Base-by-base conservation (phyloP, 1,284 basidiomycete species). In the Microstroma glucosiphilum region DNA sequence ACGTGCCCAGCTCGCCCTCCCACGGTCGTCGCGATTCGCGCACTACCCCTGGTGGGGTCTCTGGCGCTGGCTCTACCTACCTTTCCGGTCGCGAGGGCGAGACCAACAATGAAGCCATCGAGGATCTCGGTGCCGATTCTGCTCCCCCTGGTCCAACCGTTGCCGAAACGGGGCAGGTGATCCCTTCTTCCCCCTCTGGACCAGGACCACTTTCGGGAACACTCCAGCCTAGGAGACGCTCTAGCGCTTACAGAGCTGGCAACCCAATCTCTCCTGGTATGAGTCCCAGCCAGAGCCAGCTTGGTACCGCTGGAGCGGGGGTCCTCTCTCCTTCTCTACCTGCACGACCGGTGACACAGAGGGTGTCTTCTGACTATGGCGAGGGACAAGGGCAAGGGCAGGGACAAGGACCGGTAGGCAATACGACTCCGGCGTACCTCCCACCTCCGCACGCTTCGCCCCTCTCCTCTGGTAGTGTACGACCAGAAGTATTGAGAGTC, bases 151-250 rank as follows among this genome's bases (percentile, higher is more conserved):
- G 51, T 25, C 51, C 51, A 2, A 54, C 51, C 2, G 21, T 54
- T 2, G 51, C 51, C 15, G 51, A 54, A 13, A 54, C 51, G 51
- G 51, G 51, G 6, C 8, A 19, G 21, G 21, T 54, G 13, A 19
- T 54, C 21, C 51, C 51, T 13, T 54, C 51, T 19, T 23, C 21
- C 17, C 51, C 51, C 51, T 23, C n/a, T 54, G 51, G 51, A 2
- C 51, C 51, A 8, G 51, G 51, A 19, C 51, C 51, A 26, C n/a
- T 54, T 13, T 23, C 21, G 7, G 51, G 51, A 6, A 54, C 51
- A 15, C 43, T 48, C 43, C 43, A 48, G 43, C 43, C 43, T 3
- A 17, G 43, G 15, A 17, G 43, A 17, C 15, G 21, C 17, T 48
- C 43, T 21, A 48, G 43, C 21, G 43, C 43, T 12, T 17, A 17